phyloP scores from a whole-genome alignment of 768 basidiomycete species.

The Agrocybe pediades region DNA sequence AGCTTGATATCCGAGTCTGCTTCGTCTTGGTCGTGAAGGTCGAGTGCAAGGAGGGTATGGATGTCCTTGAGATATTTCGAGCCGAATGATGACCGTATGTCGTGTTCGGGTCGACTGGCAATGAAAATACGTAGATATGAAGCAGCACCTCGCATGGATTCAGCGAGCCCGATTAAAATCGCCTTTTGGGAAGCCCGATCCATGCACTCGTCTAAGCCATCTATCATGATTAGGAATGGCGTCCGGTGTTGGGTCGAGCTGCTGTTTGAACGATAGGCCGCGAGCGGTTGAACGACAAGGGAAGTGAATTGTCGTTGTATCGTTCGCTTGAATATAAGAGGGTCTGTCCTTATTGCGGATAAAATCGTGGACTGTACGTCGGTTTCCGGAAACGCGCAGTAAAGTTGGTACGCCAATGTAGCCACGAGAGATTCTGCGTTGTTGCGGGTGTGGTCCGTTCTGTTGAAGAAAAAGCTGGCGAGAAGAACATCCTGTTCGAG shows the following conservation, averaged over 20 bases:
- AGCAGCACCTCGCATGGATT: too few relatives aligned
- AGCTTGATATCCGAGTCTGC: not conserved
- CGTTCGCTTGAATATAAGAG: too few relatives aligned
- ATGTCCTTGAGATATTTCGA: not conserved
- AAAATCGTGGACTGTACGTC: too few relatives aligned
- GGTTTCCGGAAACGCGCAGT: not conserved
- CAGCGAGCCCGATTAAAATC: not conserved
- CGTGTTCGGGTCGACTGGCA: not conserved
- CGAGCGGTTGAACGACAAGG: too few relatives aligned
- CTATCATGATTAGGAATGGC: not conserved
- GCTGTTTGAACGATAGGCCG: too few relatives aligned
- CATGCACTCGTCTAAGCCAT: not conserved
- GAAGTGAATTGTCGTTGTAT: too few relatives aligned
- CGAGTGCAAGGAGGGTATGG: not conserved
- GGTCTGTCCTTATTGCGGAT: too few relatives aligned
- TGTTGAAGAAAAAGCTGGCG: slow-evolving; percentile 16
- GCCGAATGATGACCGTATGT: not conserved
- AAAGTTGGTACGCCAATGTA: slow-evolving; percentile 15
- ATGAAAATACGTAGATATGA: not conserved
- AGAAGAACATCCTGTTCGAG: not conserved
- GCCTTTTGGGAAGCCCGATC: not conserved
- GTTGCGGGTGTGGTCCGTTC: slow-evolving; percentile 1
- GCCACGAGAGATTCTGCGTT: not conserved
- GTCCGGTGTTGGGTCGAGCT: too few relatives aligned
- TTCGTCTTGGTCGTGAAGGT: not conserved